Evolutionary conservation across 2,329 filamentous ascomycete species (phyloP), one percentile per base, ranked within the genome.

Genomic region (Aspergillus candidus): DNA sequence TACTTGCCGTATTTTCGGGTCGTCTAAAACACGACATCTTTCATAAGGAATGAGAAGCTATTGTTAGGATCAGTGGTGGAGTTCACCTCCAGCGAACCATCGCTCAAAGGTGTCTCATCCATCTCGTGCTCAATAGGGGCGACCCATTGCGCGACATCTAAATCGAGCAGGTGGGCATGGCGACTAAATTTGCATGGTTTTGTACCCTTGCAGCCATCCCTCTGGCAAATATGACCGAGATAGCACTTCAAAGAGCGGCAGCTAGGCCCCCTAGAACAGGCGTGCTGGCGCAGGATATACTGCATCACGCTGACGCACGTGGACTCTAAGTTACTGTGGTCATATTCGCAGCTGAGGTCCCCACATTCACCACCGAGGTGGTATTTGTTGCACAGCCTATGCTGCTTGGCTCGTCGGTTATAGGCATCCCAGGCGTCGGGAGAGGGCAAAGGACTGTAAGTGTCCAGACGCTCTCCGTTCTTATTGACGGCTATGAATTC

Each of bases 301-400:
- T 66, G 63, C 13, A 78, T 61, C 1, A 70, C 69, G 4, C 67
- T 63, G 7, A 68, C 54, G 3, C 70, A 56, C 6, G 58, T 58
- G 1, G 62, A 49, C 5, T 69, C 66, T 3, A 77, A 62, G 3
- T 67, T 58, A 18, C 52, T 58, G 51, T 79, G 76, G 39, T 77
- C 73, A 51, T 66, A 77, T 3, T 56, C 55, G 47, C 72, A 75
- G 43, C 46, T 46, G 34, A 56, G 48, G 33, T 58, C 57, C 27
- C 54, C 53, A 51, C 74, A 77, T 12, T 58, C 48, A 3, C 63
- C 61, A 0, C 63, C 63, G 0, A 78, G 61, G 44, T 76, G 71
- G 46, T 68, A 68, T 22, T 65, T 67, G 52, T 77, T 77, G 57
- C 75, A 78, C 0, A 73, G 65, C 51, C 75, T 76, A 13, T 62